Conservation (phyloP, 164 flowering plant species). For the Umbilicus rupestris region DNA sequence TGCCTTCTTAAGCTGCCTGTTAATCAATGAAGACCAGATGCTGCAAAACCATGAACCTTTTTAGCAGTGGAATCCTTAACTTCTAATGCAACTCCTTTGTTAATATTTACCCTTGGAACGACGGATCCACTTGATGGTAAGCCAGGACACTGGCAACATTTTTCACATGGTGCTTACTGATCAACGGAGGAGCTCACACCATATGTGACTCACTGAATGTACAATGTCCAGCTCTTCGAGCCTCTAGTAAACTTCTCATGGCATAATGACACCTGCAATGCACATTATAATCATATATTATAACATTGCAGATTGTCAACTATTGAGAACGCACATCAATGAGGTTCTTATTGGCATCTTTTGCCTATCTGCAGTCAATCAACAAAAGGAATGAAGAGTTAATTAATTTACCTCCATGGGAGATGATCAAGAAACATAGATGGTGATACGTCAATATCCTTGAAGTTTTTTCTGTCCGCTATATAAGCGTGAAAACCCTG, state of each 20-base stretch:
- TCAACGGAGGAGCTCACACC: constrained; percentile 21
- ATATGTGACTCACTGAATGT: constrained; percentile 18
- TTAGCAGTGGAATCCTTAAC: too few species aligned
- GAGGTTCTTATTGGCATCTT: background rate
- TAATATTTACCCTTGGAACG: background rate
- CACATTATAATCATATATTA: constrained; percentile 20
- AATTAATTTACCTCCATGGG: constrained; percentile 61
- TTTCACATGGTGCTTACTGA: background rate
- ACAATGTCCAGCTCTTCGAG: constrained; percentile 15
- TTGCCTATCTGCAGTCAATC: background rate
- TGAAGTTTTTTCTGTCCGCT: constrained; percentile 53
- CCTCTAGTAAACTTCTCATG: constrained; percentile 41
- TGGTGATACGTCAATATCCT: constrained; percentile 56
- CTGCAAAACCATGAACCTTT: too few species aligned
- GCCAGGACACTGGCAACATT: background rate
- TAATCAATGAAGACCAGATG: too few species aligned
- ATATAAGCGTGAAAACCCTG: constrained; percentile 40
- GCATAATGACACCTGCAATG: constrained; percentile 54
- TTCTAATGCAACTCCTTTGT: too few species aligned
- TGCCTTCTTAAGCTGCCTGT: too few species aligned
- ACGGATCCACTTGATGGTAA: background rate
- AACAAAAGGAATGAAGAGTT: background rate
- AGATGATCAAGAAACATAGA: constrained; percentile 88
- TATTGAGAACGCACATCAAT: background rate
- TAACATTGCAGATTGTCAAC: background rate